Conservation (phyloP, 805 yeast species). For the Kazachstania psychrophila region DNA sequence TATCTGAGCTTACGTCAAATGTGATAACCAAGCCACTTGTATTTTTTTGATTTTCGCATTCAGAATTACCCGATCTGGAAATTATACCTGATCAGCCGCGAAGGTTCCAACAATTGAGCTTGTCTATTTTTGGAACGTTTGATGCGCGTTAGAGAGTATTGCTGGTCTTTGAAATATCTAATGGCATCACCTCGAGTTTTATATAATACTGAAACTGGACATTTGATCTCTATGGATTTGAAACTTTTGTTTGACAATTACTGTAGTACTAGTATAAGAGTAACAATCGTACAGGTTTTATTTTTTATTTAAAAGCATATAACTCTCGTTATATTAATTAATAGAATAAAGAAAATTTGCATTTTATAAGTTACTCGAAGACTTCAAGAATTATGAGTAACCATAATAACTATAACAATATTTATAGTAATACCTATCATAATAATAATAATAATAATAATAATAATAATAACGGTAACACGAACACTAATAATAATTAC, state of each 20-base stretch:
- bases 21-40: constrained; percentile 8
- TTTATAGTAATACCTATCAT: neutral
- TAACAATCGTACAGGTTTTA: too few relatives aligned
- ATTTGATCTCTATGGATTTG: too few relatives aligned
- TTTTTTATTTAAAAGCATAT: too few relatives aligned
- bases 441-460: neutral
- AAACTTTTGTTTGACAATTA: too few relatives aligned
- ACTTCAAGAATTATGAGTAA: neutral
- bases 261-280: too few relatives aligned
- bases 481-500: neutral
- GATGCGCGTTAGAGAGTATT: too few relatives aligned
- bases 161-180: too few relatives aligned
- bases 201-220: too few relatives aligned
- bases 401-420: neutral
- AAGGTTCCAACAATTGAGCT: too few relatives aligned
- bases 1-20: neutral
- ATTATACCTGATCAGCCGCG: neutral
- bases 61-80: constrained; percentile 2
- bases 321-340: neutral
- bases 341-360: neutral
- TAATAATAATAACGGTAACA: neutral
- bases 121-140: too few relatives aligned
- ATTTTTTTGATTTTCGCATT: neutral
- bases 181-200: too few relatives aligned
- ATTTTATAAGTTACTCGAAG: too few relatives aligned